These are phyloP conservation scores for Aureobasidium lini DNA, from an alignment of 2,329 filamentous ascomycete genomes.

Conservation along the genomic window DNA sequence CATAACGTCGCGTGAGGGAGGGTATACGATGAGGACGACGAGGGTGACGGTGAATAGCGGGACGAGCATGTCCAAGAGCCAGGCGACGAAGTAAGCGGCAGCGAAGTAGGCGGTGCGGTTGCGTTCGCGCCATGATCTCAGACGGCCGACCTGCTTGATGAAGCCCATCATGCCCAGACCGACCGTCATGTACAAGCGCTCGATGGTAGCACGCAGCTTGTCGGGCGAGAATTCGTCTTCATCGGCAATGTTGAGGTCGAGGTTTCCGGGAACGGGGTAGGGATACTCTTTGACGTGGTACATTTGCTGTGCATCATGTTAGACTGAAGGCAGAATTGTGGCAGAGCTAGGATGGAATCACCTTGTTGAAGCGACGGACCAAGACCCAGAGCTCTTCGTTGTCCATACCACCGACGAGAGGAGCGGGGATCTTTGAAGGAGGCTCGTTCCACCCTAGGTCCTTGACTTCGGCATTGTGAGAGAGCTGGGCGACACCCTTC, in stretches of 20 bases:
- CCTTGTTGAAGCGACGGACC: conserved; percentile 67
- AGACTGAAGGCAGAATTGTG: not conserved
- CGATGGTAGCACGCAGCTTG: conserved; percentile 69
- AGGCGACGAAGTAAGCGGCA: conserved; percentile 55
- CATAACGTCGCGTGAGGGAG: conserved; percentile 52
- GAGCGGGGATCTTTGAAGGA: conserved; percentile 47
- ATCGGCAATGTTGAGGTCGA: conserved; percentile 74
- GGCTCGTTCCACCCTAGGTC: conserved; percentile 64
- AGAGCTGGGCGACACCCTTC: conserved; percentile 38
- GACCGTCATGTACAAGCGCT: conserved; percentile 75
- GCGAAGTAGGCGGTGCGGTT: conserved; percentile 61
- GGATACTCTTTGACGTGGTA: conserved; percentile 64
- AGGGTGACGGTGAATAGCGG: conserved; percentile 53
- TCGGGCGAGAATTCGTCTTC: conserved; percentile 81
- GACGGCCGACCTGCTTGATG: conserved; percentile 65
- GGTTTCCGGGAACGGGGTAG: conserved; percentile 52
- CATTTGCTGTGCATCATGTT: conserved; percentile 43
- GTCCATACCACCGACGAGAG: conserved; percentile 58
- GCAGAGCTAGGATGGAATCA: conserved; percentile 21
- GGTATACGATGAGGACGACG: conserved; percentile 59
- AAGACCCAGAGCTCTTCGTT: conserved; percentile 71
- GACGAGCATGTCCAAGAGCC: conserved; percentile 63
- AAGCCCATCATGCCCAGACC: conserved; percentile 57
- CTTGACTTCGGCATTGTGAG: conserved; percentile 47
- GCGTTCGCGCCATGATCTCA: conserved; percentile 73